Evolutionary conservation across 441 rosid species (phyloP), one percentile per base, ranked within the genome.

Genomic region (Erodium texanum): DNA sequence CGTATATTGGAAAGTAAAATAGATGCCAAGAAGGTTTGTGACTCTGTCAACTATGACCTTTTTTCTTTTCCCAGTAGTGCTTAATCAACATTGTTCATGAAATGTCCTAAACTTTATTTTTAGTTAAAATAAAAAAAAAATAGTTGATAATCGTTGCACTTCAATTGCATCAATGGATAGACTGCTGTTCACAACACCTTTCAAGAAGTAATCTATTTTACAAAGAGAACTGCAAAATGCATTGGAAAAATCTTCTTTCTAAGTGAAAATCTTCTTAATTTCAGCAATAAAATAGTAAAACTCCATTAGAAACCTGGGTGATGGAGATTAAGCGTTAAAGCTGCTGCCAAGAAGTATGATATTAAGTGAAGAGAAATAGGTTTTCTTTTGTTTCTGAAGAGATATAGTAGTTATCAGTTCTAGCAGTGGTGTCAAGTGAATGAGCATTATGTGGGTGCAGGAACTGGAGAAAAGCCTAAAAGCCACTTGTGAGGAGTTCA

Each of bases 401-500:
- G n/a, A n/a, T n/a, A n/a, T n/a, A n/a, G n/a, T n/a, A n/a, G n/a
- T n/a, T n/a, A n/a, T n/a, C n/a, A n/a, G n/a, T n/a, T n/a, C n/a
- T n/a, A n/a, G n/a, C n/a, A n/a, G n/a, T n/a, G n/a, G n/a, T n/a
- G n/a, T n/a, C n/a, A n/a, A n/a, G 15, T 64, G 62, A 34, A 20
- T 8, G 29, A 34, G 36, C 27, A 16, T 50, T 41, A 65, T 78
- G 54, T 68, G 54, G 71, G 72, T 77, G 76, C 86, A 94, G 97
- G 99, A 94, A 66, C 83, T 89, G 74, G 98, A 94, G 86, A 94
- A 86, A 81, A 88, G 88, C 83, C 84, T 94, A 3, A 94, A 94
- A 79, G 80, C 92, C 74, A 92, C 97, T 50, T 94, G 98, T 58
- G 99, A 94, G 85, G 99, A 94, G 87, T 94, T 92, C 83, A 94